phyloP scores from a whole-genome alignment of 23 red algal genomes.

The Cyanidiococcus yangmingshanensis region DNA sequence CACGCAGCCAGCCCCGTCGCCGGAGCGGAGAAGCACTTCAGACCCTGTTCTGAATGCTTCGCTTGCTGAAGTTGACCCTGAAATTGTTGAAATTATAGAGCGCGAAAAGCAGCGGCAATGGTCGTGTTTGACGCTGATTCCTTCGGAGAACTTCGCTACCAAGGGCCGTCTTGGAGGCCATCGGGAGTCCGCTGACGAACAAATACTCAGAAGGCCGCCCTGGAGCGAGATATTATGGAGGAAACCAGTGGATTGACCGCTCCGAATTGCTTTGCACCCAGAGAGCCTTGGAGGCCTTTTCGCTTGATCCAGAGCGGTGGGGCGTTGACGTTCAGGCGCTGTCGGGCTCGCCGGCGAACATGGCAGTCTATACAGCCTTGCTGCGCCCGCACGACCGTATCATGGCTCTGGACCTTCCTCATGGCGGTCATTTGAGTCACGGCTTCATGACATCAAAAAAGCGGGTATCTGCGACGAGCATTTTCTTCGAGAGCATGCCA shows the following conservation, averaged over 20 bases:
- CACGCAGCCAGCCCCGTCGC: not conserved
- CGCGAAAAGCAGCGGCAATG: conserved; percentile 82
- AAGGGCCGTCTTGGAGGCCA: conserved; percentile 81
- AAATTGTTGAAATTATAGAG: conserved; percentile 85
- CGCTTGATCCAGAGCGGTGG: conserved; percentile 26
- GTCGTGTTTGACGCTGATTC: conserved; percentile 88
- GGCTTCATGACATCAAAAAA: conserved; percentile 35
- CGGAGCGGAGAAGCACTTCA: not conserved
- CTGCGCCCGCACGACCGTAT: conserved; percentile 28
- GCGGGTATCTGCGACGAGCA: conserved; percentile 66
- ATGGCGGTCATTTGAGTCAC: conserved; percentile 34
- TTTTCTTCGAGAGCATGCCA: conserved; percentile 99
- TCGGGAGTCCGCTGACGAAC: conserved; percentile 93
- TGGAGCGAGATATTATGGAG: conserved; percentile 31
- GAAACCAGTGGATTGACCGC: conserved; percentile 31
- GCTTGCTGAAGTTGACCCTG: conserved; percentile 61
- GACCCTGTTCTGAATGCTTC: conserved; percentile 42
- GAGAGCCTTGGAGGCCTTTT: conserved; percentile 28
- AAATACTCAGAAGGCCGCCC: conserved; percentile 92
- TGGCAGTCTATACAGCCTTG: conserved; percentile 30
- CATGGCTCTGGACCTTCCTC: conserved; percentile 31
- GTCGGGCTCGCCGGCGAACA: conserved; percentile 30
- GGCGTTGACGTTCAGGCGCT: conserved; percentile 33
- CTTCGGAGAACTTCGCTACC: conserved; percentile 98
- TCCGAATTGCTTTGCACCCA: conserved; percentile 21